Conservation (phyloP, 2,329 filamentous ascomycete species). For the Aspergillus neotritici region DNA sequence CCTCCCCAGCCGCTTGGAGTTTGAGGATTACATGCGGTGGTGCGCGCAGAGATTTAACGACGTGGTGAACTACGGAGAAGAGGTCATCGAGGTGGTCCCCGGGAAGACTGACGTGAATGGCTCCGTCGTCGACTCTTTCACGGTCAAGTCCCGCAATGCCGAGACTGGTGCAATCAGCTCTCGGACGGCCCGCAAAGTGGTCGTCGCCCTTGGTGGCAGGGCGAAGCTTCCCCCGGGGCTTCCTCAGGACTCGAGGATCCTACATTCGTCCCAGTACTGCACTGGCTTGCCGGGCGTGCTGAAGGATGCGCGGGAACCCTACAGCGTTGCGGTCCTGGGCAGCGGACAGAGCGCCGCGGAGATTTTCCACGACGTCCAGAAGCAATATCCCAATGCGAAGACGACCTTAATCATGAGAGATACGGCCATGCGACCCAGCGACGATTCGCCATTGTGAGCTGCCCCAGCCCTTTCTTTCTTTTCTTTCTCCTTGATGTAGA, state of each 20-base stretch:
- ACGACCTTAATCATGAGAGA: slow-evolving; percentile 76
- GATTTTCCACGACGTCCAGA: slow-evolving; percentile 85
- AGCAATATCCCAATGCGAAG: slow-evolving; percentile 71
- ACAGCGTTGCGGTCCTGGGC: slow-evolving; percentile 78
- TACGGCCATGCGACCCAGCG: slow-evolving; percentile 78
- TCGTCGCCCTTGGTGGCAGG: slow-evolving; percentile 62
- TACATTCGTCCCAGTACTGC: slow-evolving; percentile 86
- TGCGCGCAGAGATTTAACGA: slow-evolving; percentile 73
- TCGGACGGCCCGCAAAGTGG: slow-evolving; percentile 46
- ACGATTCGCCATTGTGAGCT: slow-evolving; percentile 88
- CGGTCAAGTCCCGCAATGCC: slow-evolving; percentile 59
- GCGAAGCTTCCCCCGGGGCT: slow-evolving; percentile 66
- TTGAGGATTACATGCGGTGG: slow-evolving; percentile 94
- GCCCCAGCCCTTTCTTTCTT: not conserved
- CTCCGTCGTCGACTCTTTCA: slow-evolving; percentile 58
- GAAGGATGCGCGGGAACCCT: slow-evolving; percentile 40
- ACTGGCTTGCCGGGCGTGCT: slow-evolving; percentile 34
- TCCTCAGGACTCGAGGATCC: slow-evolving; percentile 63
- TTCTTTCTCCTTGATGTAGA: slow-evolving; percentile 6
- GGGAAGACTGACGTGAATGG: slow-evolving; percentile 44
- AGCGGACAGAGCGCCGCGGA: slow-evolving; percentile 91
- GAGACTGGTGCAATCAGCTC: slow-evolving; percentile 40
- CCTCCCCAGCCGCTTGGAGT: slow-evolving; percentile 77
- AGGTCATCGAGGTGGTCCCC: slow-evolving; percentile 67
- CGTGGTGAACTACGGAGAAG: slow-evolving; percentile 68